These are phyloP conservation scores for Theileria equi DNA, from an alignment of 169 alveolate genomes.

Conservation along the genomic window DNA sequence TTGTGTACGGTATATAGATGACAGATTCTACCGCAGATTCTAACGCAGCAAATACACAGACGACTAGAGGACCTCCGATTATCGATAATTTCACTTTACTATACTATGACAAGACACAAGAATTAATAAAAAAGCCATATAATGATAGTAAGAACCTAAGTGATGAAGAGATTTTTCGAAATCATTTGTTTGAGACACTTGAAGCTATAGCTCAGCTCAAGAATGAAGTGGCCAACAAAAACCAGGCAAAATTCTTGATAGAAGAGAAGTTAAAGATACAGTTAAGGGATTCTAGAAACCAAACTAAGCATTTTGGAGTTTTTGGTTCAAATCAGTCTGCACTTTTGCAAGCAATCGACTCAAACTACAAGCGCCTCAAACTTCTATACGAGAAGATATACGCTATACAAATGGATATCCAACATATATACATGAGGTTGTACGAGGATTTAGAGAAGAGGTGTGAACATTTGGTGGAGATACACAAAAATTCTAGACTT, in stretches of 20 bases:
- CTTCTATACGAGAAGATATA: conserved; percentile 59
- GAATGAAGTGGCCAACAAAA: conserved; percentile 40
- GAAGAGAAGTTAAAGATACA: conserved; percentile 40
- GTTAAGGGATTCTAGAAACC: conserved; percentile 27
- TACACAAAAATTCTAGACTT: conserved; percentile 28
- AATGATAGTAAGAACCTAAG: not conserved
- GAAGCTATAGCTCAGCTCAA: conserved; percentile 21
- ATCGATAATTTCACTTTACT: conserved; percentile 55
- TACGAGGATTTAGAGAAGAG: conserved; percentile 43
- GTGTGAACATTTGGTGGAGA: conserved; percentile 6
- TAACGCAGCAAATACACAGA: not conserved
- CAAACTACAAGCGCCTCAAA: conserved; percentile 42
- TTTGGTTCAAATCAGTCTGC: conserved; percentile 27
- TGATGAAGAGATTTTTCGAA: conserved; percentile 22
- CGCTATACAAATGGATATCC: conserved; percentile 28
- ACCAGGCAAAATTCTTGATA: conserved; percentile 50
- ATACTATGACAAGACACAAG: conserved; percentile 6
- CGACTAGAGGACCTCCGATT: conserved; percentile 33
- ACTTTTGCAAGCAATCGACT: conserved; percentile 30
- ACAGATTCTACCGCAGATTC: conserved; percentile 10
- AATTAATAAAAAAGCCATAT: not conserved
- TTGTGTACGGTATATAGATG: not conserved
- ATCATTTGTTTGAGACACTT: conserved; percentile 2
- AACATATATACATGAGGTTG: conserved; percentile 39
- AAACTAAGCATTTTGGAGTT: conserved; percentile 22